Base-by-base conservation (phyloP, 177 flowering plant species). In the Telopea speciosissima region DNA sequence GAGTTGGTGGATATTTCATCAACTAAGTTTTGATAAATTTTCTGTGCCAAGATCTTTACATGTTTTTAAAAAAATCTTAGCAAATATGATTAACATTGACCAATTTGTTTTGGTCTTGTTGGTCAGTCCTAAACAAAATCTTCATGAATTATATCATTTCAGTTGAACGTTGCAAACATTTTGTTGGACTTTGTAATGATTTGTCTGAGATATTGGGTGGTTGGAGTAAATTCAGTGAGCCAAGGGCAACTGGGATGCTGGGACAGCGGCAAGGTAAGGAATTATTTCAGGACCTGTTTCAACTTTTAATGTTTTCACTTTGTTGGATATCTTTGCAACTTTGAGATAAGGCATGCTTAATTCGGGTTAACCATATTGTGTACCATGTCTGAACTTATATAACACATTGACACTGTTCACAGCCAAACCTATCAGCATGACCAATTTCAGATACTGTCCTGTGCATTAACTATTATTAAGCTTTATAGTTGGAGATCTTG, bases 211-310 rank as follows among this genome's bases (percentile, higher is more conserved):
- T 28, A 28, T 28, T 28, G 31, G 31, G 4, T 28, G 2, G 31
- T 36, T 36, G 40, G 40, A 36, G 6, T 36, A 5, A 84, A 73
- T 85, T 82, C 75, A 66, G 73, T 76, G 89, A 85, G 69, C 24
- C 56, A 22, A 83, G 61, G 79, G 67, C 77, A 68, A 56, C 81
- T 73, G 79, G 70, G 40, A 36, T 70, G 19, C 61, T 1, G 22
- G 61, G 61, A 19, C 23, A 19, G 64, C 85, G 63, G 59, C 87
- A 76, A 81, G 89, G 88, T 87, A 77, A 28, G 65, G 12, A 67
- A 26, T 26, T 62, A 60, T 24, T 62, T 10, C 11, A 9, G 44
- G 65, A 54, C 9, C 28, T 19, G 17, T 52, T 52, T 5, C 40
- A 36, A 4, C 40, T 36, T 36, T 36, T 36, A 36, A 36, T 36